Evolutionary conservation across 2,329 filamentous ascomycete species (phyloP).

Genomic region (Talaromyces marneffei): DNA sequence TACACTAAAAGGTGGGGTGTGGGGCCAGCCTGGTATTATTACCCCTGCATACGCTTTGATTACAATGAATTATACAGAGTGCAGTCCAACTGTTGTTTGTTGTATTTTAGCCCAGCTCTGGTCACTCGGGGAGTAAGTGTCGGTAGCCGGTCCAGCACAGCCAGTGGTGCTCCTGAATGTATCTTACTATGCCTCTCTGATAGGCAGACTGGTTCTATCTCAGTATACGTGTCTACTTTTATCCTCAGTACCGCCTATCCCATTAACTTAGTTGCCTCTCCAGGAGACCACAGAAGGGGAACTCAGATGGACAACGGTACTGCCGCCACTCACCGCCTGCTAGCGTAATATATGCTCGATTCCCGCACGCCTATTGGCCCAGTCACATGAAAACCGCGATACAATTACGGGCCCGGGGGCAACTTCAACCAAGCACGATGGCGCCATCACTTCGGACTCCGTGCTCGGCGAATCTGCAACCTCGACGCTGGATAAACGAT

Average conservation of each 20-base stretch:
- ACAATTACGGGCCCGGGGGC: conserved; percentile 7
- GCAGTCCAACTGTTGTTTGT: too few relatives aligned
- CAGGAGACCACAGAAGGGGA: background rate
- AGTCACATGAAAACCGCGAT: background rate
- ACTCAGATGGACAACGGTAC: background rate
- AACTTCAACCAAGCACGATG: background rate
- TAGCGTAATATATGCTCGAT: background rate
- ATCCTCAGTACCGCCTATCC: background rate
- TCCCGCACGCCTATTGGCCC: background rate
- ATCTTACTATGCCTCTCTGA: background rate
- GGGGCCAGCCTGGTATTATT: conserved; percentile 1
- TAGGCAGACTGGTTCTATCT: background rate
- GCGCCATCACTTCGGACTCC: conserved; percentile 16
- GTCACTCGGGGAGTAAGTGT: conserved; percentile 5
- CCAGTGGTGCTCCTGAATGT: background rate
- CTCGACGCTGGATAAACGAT: conserved; percentile 8
- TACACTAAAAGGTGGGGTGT: conserved; percentile 1
- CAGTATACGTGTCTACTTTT: background rate
- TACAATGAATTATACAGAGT: background rate
- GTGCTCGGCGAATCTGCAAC: conserved; percentile 13
- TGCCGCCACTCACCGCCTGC: conserved; percentile 24
- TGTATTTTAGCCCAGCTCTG: background rate
- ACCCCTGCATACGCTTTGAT: conserved; percentile 5
- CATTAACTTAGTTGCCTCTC: background rate
- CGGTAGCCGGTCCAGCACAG: conserved; percentile 1